Conservation (phyloP, 1,284 basidiomycete species). For the Ceratobasidium sp. region DNA sequence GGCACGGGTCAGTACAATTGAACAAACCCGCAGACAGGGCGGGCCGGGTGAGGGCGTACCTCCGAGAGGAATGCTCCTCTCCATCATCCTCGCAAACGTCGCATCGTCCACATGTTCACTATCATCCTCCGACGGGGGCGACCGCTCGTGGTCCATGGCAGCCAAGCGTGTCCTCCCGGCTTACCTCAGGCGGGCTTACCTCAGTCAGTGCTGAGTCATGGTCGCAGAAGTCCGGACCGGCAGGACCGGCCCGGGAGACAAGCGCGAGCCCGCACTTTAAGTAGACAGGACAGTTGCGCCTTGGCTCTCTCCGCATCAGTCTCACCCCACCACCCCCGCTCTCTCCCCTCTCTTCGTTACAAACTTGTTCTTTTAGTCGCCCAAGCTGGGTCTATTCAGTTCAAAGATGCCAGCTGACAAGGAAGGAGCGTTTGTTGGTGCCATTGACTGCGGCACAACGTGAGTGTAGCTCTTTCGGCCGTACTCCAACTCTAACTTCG, state of each 20-base stretch:
- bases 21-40: background rate
- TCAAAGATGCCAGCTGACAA: conserved; percentile 50
- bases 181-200: too few relatives aligned
- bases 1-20: background rate
- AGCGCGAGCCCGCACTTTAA: too few relatives aligned
- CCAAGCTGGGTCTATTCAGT: conserved; percentile 8
- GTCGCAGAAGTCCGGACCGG: too few relatives aligned
- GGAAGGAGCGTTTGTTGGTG: conserved; percentile 83
- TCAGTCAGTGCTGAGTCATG: too few relatives aligned
- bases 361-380: too few relatives aligned
- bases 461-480: conserved; percentile 57
- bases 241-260: too few relatives aligned
- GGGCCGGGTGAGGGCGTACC: background rate
- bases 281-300: too few relatives aligned
- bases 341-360: background rate
- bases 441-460: conserved; percentile 94
- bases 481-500: conserved; percentile 28
- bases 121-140: conserved; percentile 11
- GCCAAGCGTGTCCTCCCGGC: too few relatives aligned
- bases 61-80: conserved; percentile 21
- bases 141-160: background rate
- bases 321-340: background rate
- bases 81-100: conserved; percentile 32
- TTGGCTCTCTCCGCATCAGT: too few relatives aligned
- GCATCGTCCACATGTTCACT: conserved; percentile 10